Conservation (phyloP, 495 filamentous ascomycete species). For the Xylona heveae region DNA sequence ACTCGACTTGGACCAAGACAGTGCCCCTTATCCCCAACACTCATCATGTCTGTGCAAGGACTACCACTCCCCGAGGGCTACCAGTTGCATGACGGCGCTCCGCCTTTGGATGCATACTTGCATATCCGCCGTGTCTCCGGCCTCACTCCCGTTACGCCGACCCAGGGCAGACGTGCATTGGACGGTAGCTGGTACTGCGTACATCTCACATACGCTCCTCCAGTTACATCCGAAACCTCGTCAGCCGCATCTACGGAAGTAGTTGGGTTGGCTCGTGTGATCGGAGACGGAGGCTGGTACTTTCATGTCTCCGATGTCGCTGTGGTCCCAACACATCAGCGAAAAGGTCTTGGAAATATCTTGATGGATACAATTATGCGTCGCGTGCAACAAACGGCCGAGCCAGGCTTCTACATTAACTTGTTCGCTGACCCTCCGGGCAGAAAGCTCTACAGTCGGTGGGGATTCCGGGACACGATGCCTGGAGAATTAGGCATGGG, state of each 20-base stretch:
- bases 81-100: slow-evolving; percentile 15
- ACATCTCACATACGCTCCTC: slow-evolving; percentile 17
- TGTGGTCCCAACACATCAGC: slow-evolving; percentile 24
- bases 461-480: no score
- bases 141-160: slow-evolving; percentile 17
- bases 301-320: slow-evolving; percentile 32
- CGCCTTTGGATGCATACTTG: slow-evolving; percentile 17
- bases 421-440: slow-evolving; percentile 25
- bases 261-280: slow-evolving; percentile 29
- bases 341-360: slow-evolving; percentile 26
- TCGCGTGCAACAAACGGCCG: slow-evolving; percentile 18
- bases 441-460: slow-evolving; percentile 18
- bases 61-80: slow-evolving; percentile 19
- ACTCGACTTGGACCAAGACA: no score
- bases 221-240: no score
- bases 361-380: slow-evolving; percentile 20
- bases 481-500: no score
- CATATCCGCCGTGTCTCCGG: slow-evolving; percentile 17
- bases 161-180: slow-evolving; percentile 15
- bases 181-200: slow-evolving; percentile 22
- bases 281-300: slow-evolving; percentile 31
- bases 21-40: no score
- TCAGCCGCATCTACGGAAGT: no score
- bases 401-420: slow-evolving; percentile 21
- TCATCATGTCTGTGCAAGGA: no score